Base-by-base conservation (phyloP, 2,329 filamentous ascomycete genomes). In the Penicillium corylophilum region DNA sequence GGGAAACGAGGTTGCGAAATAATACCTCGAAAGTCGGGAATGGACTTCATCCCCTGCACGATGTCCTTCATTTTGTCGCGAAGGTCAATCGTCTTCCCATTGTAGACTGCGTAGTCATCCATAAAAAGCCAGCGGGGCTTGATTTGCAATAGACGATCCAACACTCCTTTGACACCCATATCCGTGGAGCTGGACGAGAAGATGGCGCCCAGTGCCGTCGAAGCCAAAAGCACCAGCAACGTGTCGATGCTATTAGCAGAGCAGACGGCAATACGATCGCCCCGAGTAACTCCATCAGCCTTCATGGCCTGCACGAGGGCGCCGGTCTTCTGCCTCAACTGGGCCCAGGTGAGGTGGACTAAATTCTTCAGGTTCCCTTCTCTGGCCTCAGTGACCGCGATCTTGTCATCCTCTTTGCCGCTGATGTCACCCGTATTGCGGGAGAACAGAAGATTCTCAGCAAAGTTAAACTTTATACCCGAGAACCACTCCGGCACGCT, bases 181-280 rank as follows among this genome's bases (percentile, higher is more conserved):
- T 94, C 90, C 0, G 89, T 92, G 8, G 85, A 88, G 46, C 82
- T 86, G 46, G 82, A 87, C 60, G 83, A 88, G 66, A 93, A 93
- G 1, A 94, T 66, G 1, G 79, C 90, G 0, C 90, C 90, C 1
- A 93, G 63, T 70, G 86, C 84, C 2, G 81, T 81, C 0, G 83
- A 80, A 0, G 87, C 89, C 52, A 89, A 75, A 64, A 88, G 86
- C 1, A 90, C 81, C 2, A 84, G 75, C 51, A 90, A 73, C 0
- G 89, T 91, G 68, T 90, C 86, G 29, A 89, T 76, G 41, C 84
- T 86, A 58, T 92, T 90, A 28, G 84, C 84, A 1, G 84, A 87
- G 2, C 94, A 87, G 4, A 89, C 77, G 0, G 90, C 88, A 3
- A 94, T 77, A 0, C 89, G 77, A 65, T 94, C 89, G 0, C 90